These are phyloP conservation scores for Pyrenophora graminea DNA, from an alignment of 2,329 filamentous ascomycete species.

Conservation along the genomic window DNA sequence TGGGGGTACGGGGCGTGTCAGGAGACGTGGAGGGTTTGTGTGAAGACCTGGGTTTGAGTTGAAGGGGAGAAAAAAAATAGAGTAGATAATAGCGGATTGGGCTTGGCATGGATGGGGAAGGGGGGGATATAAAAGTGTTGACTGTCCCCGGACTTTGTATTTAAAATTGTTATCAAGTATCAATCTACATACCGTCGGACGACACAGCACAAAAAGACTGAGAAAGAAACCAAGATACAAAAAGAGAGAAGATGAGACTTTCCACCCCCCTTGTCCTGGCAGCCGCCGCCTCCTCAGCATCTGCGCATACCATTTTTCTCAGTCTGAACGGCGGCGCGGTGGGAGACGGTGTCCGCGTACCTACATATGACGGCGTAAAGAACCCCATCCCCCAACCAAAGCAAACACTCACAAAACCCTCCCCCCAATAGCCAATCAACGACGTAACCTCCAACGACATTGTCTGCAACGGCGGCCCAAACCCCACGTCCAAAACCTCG, in stretches of 20 bases:
- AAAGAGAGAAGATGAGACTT: conserved; percentile 31
- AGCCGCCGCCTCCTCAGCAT: conserved; percentile 42
- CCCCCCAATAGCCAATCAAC: conserved; percentile 51
- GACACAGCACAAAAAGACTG: too few relatives aligned
- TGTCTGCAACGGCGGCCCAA: conserved; percentile 63
- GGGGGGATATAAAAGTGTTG: too few relatives aligned
- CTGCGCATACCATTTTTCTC: conserved; percentile 58
- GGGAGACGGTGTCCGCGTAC: conserved; percentile 57
- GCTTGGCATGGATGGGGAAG: too few relatives aligned
- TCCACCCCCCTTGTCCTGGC: conserved; percentile 31
- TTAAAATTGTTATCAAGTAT: too few relatives aligned
- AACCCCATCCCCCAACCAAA: neutral
- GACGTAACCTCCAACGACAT: conserved; percentile 60
- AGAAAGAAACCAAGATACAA: too few relatives aligned
- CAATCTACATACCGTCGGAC: too few relatives aligned
- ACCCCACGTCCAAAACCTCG: conserved; percentile 46
- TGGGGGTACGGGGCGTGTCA: too few relatives aligned
- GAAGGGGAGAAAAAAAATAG: too few relatives aligned
- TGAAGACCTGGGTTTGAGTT: too few relatives aligned
- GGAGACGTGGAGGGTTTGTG: too few relatives aligned
- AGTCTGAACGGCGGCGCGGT: conserved; percentile 54
- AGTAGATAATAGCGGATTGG: too few relatives aligned
- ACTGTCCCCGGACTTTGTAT: too few relatives aligned
- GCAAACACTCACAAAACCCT: conserved; percentile 29
- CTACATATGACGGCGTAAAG: conserved; percentile 44